Conservation (phyloP, 768 basidiomycete species). For the Agrocybe praecox region DNA sequence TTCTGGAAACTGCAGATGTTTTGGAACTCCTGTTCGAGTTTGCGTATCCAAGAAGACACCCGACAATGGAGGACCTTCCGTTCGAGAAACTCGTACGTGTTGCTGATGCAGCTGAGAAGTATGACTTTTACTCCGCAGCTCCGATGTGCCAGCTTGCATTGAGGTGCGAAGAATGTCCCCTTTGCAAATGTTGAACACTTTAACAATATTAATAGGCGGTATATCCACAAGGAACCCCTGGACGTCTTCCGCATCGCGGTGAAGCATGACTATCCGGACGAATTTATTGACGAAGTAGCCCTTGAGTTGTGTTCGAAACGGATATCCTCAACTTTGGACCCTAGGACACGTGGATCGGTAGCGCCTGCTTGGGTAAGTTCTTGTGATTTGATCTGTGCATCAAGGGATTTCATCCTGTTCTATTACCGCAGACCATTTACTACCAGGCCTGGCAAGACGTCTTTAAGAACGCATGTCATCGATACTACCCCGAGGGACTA, state of each 20-base stretch:
- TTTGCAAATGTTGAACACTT: too few relatives aligned
- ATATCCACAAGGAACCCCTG: background rate
- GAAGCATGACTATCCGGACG: background rate
- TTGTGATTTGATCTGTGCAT: background rate
- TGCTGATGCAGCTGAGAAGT: slow-evolving; percentile 18
- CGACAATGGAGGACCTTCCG: slow-evolving; percentile 5
- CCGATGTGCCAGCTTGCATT: background rate
- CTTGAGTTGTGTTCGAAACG: background rate
- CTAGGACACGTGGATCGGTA: background rate
- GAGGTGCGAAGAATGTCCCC: background rate
- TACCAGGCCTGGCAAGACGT: background rate
- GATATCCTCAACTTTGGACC: background rate
- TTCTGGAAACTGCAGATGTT: slow-evolving; percentile 15
- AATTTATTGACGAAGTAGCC: background rate
- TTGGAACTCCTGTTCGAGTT: slow-evolving; percentile 25
- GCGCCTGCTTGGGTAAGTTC: background rate
- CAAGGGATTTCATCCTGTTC: too few relatives aligned
- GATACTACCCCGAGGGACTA: too few relatives aligned
- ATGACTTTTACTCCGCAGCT: background rate
- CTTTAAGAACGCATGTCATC: too few relatives aligned
- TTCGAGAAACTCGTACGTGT: slow-evolving; percentile 11
- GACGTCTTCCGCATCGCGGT: background rate
- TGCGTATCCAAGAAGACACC: slow-evolving; percentile 18
- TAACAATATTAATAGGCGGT: background rate
- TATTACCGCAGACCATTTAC: background rate